Base-by-base conservation (phyloP, 805 yeast species). In the Metschnikowia noctiluminum region DNA sequence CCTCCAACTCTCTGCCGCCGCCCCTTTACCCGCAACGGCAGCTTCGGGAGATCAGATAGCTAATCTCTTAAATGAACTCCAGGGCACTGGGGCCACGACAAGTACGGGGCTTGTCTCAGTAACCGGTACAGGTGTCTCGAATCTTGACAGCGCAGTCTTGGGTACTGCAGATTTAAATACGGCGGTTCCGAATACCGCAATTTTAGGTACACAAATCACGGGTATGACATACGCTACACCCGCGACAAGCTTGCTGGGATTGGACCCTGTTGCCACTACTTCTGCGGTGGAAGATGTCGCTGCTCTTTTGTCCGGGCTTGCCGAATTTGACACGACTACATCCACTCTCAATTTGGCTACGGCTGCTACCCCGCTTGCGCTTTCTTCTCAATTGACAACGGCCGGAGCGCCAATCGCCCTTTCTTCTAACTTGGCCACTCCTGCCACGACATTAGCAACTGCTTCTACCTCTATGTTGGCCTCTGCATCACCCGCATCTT, bases 1-100 rank as follows among this genome's bases (percentile, higher is more conserved):
- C 2, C 11, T 42, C 5, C 42, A 42, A 6, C 12, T 45, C 7
- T 35, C 47, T 6, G 8, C 45, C 2, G 41, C 49, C 3, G 46
- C 42, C 2, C 49, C 49, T 6, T 36, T 44, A 11, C 28, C 43
- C 8, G 45, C 45, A 1, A 49, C 52, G 12, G 40, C 52, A 2
- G 42, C 47, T 30, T 14, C 45, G 8, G 37, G 38, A 16, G 42
- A 42, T 9, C 38, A 34, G 9, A 8, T 37, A 6, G 53, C 48
- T 7, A 45, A 28, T 11, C 36, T 46, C 15, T 43, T 46, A 31
- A 45, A 37, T 12, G 42, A 39, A n/a, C 43, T 49, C 10, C 35
- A 42, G 35, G 52, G 43, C 13, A 38, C 38, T 3, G 34, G 42
- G n/a, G 27, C 46, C 26, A 28, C 40, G 13, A 35, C 47, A 7